Evolutionary conservation across 768 basidiomycete genomes (phyloP), one percentile per base, ranked within the genome.

Genomic region (Trametes meyenii): DNA sequence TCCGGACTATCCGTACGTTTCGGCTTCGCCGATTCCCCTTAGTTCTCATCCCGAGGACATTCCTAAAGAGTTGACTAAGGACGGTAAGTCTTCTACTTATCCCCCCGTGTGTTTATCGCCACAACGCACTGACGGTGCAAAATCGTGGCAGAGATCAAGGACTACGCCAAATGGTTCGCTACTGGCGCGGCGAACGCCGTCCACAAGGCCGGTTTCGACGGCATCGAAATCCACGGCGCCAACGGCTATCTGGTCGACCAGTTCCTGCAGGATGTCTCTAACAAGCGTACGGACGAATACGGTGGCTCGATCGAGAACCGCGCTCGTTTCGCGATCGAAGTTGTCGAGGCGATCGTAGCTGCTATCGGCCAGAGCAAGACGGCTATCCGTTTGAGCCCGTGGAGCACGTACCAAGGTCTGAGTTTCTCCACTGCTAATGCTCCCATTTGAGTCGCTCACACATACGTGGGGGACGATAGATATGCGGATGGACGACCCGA

Each of bases 401-500:
- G 72, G 74, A 64, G 64, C 61, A 24, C 35, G 2, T 67, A 63
- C 51, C 62, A 58, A 36, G 61, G 61, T 62, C 5, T 23, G 49
- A 7, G 1, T 10, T 6, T 48, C 23, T 42, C 2, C 17, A 16
- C 2, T 6, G 19, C 13, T 17, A 11, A 13, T 29, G 11, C 19
- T 21, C 19, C 8, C 17, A 16, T 3, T 6, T n/a, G 6, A 3
- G 50, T 17, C 17, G 14, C 50, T 38, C 3, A 51, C 17, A 16
- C 51, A 12, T 14, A 10, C 11, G 4, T 3, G 5, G 5, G n/a
- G 5, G 8, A 23, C 11, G 38, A 52, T 35, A 66, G 70, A 46
- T 6, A 84, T 87, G 83, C 70, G 75, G 7, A 83, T 85, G 82
- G 63, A 67, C 3, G 78, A 88, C 59, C 86, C 85, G 0, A 72